Conservation (phyloP, 169 alveolate genomes). For the Theileria luwenshuni region DNA sequence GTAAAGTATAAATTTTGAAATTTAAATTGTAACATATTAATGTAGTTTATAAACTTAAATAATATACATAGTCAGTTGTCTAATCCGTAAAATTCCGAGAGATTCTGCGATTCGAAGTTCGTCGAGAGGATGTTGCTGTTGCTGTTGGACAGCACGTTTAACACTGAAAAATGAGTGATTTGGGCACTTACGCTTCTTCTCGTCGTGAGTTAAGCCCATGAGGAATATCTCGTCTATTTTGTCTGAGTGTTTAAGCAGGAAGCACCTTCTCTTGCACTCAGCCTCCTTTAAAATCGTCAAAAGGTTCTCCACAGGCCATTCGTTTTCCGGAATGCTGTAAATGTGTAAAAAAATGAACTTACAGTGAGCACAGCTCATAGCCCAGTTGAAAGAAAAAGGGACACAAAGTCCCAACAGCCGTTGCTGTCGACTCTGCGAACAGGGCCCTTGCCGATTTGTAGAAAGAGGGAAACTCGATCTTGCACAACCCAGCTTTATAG, state of each 20-base stretch:
- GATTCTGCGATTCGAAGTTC: neutral
- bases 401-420: slow-evolving; percentile 72
- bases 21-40: neutral
- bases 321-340: slow-evolving; percentile 75
- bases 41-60: neutral
- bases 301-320: slow-evolving; percentile 83
- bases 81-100: slow-evolving; percentile 34
- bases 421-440: slow-evolving; percentile 77
- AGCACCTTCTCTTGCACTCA: slow-evolving; percentile 71
- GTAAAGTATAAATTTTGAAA: neutral
- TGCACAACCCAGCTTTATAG: slow-evolving; percentile 71
- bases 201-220: slow-evolving; percentile 59
- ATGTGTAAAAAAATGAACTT: neutral
- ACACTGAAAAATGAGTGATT: slow-evolving; percentile 6
- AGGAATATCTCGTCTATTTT: slow-evolving; percentile 56
- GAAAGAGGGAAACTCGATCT: slow-evolving; percentile 71
- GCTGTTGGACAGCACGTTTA: slow-evolving; percentile 41
- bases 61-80: slow-evolving; percentile 5
- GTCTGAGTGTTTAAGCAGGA: slow-evolving; percentile 57
- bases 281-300: slow-evolving; percentile 69
- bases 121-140: slow-evolving; percentile 36
- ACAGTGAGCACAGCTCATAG: slow-evolving; percentile 74
- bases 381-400: slow-evolving; percentile 77
- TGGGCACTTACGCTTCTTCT: slow-evolving; percentile 34
- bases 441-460: slow-evolving; percentile 78